A percentile compares a stretch with the other conserved stretches of the same genome.
phyloP scores from a whole-genome alignment of 441 rosid species.

The Macaranga tanarius region DNA sequence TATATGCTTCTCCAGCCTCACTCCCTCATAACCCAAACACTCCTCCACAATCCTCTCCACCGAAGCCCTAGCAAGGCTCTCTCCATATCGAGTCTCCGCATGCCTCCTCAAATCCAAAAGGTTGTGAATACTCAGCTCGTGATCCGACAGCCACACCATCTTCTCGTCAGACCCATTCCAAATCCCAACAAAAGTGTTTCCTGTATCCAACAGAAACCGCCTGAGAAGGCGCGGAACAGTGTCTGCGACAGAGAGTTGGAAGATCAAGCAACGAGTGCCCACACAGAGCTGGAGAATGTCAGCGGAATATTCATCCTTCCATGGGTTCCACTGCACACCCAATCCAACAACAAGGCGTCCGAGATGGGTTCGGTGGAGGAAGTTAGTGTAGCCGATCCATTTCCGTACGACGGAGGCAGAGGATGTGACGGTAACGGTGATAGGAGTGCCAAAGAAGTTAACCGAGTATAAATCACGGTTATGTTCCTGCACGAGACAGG shows the following conservation, averaged over 20 bases:
- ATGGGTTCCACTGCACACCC: constrained; percentile 21
- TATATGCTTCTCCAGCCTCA: background rate
- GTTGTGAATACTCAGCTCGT: constrained; percentile 4
- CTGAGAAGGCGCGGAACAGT: constrained; percentile 8
- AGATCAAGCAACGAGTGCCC: constrained; percentile 21
- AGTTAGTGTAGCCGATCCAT: constrained; percentile 3
- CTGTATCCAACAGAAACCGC: background rate
- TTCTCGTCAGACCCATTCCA: constrained; percentile 13
- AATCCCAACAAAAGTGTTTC: constrained; percentile 18
- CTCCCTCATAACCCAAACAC: constrained; percentile 4
- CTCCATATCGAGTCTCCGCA: background rate
- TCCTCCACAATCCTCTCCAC: constrained; percentile 17
- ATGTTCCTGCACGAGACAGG: background rate
- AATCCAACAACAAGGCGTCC: constrained; percentile 16
- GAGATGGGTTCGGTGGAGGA: background rate
- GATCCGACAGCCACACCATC: background rate
- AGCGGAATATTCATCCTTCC: background rate
- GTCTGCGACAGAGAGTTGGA: constrained; percentile 12
- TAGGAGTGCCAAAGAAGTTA: background rate
- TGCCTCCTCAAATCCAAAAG: constrained; percentile 19
- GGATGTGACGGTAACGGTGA: constrained; percentile 14
- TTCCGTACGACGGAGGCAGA: constrained; percentile 9
- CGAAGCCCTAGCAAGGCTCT: background rate
- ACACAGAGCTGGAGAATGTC: constrained; percentile 25
- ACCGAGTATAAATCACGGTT: background rate